Evolutionary conservation across 768 basidiomycete species (phyloP).

Genomic region (Brasilioporus rufonigricans): DNA sequence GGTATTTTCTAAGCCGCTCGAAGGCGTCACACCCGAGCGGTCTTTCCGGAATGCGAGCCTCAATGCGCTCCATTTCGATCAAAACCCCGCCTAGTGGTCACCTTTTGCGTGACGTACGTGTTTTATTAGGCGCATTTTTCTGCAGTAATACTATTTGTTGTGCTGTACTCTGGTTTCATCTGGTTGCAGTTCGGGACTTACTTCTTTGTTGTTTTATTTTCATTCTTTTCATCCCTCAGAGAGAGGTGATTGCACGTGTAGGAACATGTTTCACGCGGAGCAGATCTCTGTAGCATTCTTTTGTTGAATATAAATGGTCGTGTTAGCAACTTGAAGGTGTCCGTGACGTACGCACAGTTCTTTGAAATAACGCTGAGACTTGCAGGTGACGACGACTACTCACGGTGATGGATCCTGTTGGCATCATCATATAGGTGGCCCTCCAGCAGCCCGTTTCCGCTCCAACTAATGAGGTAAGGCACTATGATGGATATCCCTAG

Average conservation of each 20-base stretch:
- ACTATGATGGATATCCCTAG: too few relatives aligned
- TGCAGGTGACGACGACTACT: too few relatives aligned
- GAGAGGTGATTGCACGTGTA: background rate
- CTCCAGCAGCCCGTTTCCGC: too few relatives aligned
- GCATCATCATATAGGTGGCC: too few relatives aligned
- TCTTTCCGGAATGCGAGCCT: slow-evolving; percentile 59
- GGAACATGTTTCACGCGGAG: background rate
- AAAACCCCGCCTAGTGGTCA: slow-evolving; percentile 45
- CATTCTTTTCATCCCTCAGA: background rate
- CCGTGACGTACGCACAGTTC: background rate
- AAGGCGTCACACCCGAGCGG: slow-evolving; percentile 57
- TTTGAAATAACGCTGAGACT: background rate
- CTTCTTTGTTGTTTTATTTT: background rate
- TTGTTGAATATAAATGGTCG: background rate
- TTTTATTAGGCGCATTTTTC: background rate
- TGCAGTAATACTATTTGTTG: background rate
- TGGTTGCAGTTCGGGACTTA: background rate
- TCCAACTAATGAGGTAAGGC: too few relatives aligned
- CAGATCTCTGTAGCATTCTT: background rate
- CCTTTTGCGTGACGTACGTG: slow-evolving; percentile 4
- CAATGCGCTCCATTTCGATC: slow-evolving; percentile 49
- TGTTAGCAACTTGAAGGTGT: too few relatives aligned
- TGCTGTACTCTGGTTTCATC: background rate
- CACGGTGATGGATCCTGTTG: too few relatives aligned
- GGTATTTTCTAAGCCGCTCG: slow-evolving; percentile 66